A percentile compares a stretch with the other conserved stretches of the same genome.
These are phyloP conservation scores for Calocybe indica DNA, from an alignment of 768 basidiomycete species.

Conservation along the genomic window DNA sequence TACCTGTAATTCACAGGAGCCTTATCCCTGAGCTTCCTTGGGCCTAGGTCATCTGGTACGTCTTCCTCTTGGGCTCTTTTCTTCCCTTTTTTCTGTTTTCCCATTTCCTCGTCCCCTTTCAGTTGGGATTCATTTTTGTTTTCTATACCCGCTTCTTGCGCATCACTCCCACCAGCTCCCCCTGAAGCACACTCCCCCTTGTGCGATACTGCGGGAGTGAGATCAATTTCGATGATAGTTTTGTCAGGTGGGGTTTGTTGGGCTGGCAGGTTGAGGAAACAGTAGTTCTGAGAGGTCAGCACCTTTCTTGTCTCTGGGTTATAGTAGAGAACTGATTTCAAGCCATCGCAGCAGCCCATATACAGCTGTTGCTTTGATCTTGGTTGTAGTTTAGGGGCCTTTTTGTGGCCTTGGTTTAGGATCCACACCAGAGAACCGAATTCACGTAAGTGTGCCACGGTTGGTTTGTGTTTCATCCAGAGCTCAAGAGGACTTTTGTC, in stretches of 20 bases:
- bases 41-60: too few relatives aligned
- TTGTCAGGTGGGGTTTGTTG: not conserved
- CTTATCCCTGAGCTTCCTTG: too few relatives aligned
- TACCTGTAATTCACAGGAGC: too few relatives aligned
- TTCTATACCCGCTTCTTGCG: too few relatives aligned
- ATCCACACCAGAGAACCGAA: constrained; percentile 10
- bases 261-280: not conserved
- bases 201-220: not conserved
- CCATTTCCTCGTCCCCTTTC: too few relatives aligned
- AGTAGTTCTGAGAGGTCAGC: not conserved
- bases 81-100: too few relatives aligned
- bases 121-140: too few relatives aligned
- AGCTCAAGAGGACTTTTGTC: constrained; percentile 19
- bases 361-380: constrained; percentile 12
- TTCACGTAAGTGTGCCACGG: constrained; percentile 12
- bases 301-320: not conserved
- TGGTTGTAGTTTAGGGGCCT: not conserved
- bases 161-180: too few relatives aligned
- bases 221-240: not conserved
- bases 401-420: not conserved
- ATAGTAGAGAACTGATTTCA: not conserved
- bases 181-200: not conserved
- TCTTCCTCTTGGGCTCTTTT: too few relatives aligned
- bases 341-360: constrained; percentile 18
- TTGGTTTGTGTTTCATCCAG: constrained; percentile 14